Base-by-base conservation (phyloP, 257 asterid species). In the Knoxia roxburghii region DNA sequence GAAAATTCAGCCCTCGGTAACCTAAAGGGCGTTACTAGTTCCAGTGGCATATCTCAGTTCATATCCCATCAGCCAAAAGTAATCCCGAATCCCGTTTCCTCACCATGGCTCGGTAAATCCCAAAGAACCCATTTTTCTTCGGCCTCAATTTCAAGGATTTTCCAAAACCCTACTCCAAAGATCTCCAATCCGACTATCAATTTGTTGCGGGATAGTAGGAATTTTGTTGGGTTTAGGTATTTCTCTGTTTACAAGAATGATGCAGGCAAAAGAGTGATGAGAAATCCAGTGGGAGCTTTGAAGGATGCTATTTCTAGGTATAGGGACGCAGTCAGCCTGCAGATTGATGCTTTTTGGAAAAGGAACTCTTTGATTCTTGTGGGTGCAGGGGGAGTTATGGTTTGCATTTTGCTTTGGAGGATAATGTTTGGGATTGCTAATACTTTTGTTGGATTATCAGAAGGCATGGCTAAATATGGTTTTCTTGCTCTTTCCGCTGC, bases 401-500 rank as follows among this genome's bases (percentile, higher is more conserved):
- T 82, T 26, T 90, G 97, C 92, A 80, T 90, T 76, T 64, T 87
- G 80, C 91, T 90, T 24, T 94, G 96, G 95, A 86, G 95, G 86
- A 70, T 88, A 69, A 64, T 90, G 84, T 90, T 87, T 78, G 97
- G 97, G 66, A 73, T 92, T 72, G 98, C 98, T 12, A 82, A 63
- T 68, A 76, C 87, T 23, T 87, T 92, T 73, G 67, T 92, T 64
- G 89, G 97, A 26, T 76, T 92, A 58, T 92, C 98, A 5, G 93
- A 92, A 81, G 97, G 98, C 68, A 87, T 92, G 97, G 97, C 98
- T 21, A 85, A 92, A 84, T 92, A 87, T 81, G 98, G 96, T 27
- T 92, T 92, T 52, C 89, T 92, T 64, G 98, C 97, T 74, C 90
- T 92, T 74, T 92, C 98, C 6, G 70, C 93, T 2, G 89, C 98